Percentiles rank a stretch among this genome's conserved stretches.
phyloP scores from a whole-genome alignment of 768 basidiomycete genomes.

The Tremella yokohamensis region DNA sequence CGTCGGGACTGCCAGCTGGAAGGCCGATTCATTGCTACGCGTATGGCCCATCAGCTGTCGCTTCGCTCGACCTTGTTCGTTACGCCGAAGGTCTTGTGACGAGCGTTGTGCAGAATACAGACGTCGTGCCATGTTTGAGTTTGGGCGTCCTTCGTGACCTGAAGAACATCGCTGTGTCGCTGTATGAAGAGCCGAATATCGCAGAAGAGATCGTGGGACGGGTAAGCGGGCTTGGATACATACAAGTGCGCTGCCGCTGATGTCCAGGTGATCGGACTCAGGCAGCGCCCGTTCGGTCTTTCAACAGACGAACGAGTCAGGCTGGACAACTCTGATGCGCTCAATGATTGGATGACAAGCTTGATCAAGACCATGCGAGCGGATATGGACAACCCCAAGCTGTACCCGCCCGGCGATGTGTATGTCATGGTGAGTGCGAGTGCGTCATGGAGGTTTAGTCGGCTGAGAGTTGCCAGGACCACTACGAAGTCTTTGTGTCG shows the following conservation, averaged over 20 bases:
- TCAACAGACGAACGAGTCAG: background rate
- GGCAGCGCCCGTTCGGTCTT: conserved; percentile 27
- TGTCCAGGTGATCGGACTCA: conserved; percentile 41
- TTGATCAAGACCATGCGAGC: conserved; percentile 52
- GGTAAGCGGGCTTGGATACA: conserved; percentile 28
- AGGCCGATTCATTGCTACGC: conserved; percentile 51
- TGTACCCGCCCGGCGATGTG: conserved; percentile 48
- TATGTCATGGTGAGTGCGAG: conserved; percentile 44
- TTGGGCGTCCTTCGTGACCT: conserved; percentile 49
- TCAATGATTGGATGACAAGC: conserved; percentile 49
- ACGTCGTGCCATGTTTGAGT: conserved; percentile 48
- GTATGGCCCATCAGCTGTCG: conserved; percentile 50
- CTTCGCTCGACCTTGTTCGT: conserved; percentile 48
- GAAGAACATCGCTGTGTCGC: conserved; percentile 50
- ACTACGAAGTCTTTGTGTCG: conserved; percentile 5
- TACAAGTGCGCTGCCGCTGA: background rate
- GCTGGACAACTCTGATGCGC: conserved; percentile 27
- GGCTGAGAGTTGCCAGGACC: conserved; percentile 5
- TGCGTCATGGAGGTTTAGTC: background rate
- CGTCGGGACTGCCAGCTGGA: conserved; percentile 50
- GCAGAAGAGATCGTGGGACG: conserved; percentile 52
- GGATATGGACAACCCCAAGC: conserved; percentile 51
- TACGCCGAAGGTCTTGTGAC: conserved; percentile 51
- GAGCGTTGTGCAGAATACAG: conserved; percentile 46
- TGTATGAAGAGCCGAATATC: conserved; percentile 49